Evolutionary conservation across 176 grass and related monocot genomes (phyloP).

Genomic region (Juncus effusus): DNA sequence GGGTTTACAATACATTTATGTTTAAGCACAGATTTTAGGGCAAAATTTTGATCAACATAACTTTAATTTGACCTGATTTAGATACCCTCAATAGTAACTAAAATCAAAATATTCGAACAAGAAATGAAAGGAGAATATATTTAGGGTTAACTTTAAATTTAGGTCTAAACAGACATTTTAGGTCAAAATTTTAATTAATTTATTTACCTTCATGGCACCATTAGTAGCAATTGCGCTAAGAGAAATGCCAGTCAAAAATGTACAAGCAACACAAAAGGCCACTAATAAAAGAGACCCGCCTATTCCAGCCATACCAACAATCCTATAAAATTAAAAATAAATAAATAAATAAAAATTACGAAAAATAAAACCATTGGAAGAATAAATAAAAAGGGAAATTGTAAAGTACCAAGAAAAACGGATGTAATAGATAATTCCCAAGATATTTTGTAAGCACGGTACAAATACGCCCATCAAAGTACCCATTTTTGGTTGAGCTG

Average conservation of each 20-base stretch:
- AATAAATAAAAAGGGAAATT: not conserved
- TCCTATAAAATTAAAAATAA: conserved; percentile 56
- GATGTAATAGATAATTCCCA: conserved; percentile 99
- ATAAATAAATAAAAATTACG: not conserved
- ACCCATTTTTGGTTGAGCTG: conserved; percentile 63
- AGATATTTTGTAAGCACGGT: conserved; percentile 96
- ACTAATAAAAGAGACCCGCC: conserved; percentile 79
- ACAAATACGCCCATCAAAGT: conserved; percentile 99
- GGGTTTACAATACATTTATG: too few species aligned
- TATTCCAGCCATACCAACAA: conserved; percentile 94
- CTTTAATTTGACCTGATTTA: too few species aligned
- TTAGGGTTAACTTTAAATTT: too few species aligned
- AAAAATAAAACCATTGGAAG: conserved; percentile 20
- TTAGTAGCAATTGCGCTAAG: conserved; percentile 98
- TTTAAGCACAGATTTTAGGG: too few species aligned
- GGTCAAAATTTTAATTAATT: too few species aligned
- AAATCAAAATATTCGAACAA: too few species aligned
- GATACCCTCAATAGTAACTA: too few species aligned
- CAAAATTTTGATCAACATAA: too few species aligned
- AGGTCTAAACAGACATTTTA: too few species aligned
- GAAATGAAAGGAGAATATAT: too few species aligned
- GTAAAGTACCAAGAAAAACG: conserved; percentile 88
- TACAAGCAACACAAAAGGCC: conserved; percentile 83
- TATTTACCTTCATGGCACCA: conserved; percentile 95
- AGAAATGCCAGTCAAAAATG: conserved; percentile 90